Base-by-base conservation (phyloP, 2,329 filamentous ascomycete species). In the Allantophomopsis cytisporea region DNA sequence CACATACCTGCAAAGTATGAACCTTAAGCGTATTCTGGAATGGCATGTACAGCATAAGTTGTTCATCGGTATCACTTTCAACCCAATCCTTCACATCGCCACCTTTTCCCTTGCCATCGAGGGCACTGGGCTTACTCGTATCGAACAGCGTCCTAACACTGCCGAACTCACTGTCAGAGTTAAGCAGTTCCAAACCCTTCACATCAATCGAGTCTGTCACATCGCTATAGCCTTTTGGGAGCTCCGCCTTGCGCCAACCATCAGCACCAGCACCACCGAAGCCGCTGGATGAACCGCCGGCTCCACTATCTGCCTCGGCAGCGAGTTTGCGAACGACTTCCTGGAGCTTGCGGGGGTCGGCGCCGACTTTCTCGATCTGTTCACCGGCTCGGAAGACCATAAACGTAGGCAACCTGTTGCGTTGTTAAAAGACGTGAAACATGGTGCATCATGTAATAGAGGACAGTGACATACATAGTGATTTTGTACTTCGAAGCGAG, bases 11-110 rank as follows among this genome's bases (percentile, higher is more conserved):
- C 23, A 81, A 63, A 10, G 86, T 88, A 62, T 95, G 89, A 38
- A 96, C 71, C 67, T 96, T 98, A 47, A 94, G 59, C 36, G 78
- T 84, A 23, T 81, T 76, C 59, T 88, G 81, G 63, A 98, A 94
- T 1, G 91, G 89, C 41, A 93, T 70, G 61, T 80, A 96, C 36
- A 98, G 71, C 72, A 96, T 83, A 45, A 98, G 67, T 66, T 98
- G 91, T 63, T 96, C 88, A 56, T 98, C 91, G 30, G 89, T 93
- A 55, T 95, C 89, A 59, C 86, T 95, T 67, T 95, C 85, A 16
- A 96, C 79, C 80, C 84, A 96, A 61, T 98, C 89, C 55, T 74
- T 76, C 40, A 47, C 46, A 28, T 64, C 62, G 8, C 62, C 59
- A 14, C 58, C 61, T 54, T 77, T 77, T 40, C 63, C 70, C 51